phyloP scores from a whole-genome alignment of 208 protist genomes.

The Trypanosoma cruzi region DNA sequence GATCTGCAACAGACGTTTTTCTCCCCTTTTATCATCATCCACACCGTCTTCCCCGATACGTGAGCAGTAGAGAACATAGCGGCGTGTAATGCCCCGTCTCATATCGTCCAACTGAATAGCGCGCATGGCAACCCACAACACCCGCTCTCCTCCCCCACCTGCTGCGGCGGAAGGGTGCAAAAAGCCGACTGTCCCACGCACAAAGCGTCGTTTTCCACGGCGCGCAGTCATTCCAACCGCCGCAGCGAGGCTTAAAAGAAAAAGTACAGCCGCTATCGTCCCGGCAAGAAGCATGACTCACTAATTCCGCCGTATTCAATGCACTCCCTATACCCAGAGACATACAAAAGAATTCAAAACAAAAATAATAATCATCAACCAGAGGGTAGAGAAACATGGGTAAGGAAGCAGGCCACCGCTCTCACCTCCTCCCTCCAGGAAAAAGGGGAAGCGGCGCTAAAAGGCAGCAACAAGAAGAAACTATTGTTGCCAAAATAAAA shows the following conservation, averaged over 20 bases:
- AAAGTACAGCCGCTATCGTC: neutral
- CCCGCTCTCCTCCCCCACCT: conserved; percentile 96
- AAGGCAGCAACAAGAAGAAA: no score
- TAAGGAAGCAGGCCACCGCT: neutral
- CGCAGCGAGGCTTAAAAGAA: conserved; percentile 2
- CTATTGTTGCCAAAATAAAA: no score
- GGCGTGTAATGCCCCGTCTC: conserved; percentile 31
- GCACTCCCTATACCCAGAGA: neutral
- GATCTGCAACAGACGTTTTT: conserved; percentile 23
- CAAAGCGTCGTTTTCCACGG: conserved; percentile 22
- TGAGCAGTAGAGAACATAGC: conserved; percentile 68
- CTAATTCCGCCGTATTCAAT: neutral
- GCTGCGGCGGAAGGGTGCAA: conserved; percentile 91
- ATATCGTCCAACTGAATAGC: conserved; percentile 61
- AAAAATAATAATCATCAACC: no score
- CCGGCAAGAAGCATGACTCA: neutral
- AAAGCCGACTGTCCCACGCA: conserved; percentile 74
- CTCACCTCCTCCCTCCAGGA: neutral
- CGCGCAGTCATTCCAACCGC: conserved; percentile 1
- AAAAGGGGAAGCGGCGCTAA: neutral
- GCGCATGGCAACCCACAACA: conserved; percentile 93
- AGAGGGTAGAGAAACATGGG: neutral
- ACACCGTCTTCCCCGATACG: conserved; percentile 30
- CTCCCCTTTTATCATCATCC: conserved; percentile 12
- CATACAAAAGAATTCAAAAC: neutral